These are phyloP conservation scores for Fusarium sp. DNA, from an alignment of 2,329 filamentous ascomycete species.

Conservation along the genomic window DNA sequence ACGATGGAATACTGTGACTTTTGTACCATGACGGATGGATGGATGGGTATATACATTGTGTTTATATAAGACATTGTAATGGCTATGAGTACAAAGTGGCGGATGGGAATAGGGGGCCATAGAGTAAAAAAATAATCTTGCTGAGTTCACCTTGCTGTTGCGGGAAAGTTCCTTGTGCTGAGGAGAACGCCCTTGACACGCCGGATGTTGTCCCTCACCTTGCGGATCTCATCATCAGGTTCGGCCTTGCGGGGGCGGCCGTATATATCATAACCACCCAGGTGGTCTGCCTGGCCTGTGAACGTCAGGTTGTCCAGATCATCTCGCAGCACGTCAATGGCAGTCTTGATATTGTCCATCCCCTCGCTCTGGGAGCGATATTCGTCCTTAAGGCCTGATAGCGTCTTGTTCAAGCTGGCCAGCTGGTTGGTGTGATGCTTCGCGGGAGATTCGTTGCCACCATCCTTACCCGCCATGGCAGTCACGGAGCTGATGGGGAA, in stretches of 20 bases:
- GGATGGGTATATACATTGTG: conserved; percentile 29
- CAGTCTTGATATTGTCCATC: conserved; percentile 66
- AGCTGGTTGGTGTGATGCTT: conserved; percentile 62
- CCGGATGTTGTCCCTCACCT: conserved; percentile 81
- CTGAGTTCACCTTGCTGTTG: conserved; percentile 52
- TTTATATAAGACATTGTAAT: conserved; percentile 16
- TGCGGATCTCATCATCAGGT: conserved; percentile 80
- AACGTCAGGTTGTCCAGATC: conserved; percentile 77
- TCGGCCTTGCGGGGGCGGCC: conserved; percentile 64
- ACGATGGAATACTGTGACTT: background rate
- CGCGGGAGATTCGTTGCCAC: conserved; percentile 46
- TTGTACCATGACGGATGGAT: conserved; percentile 22
- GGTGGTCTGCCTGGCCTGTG: conserved; percentile 55
- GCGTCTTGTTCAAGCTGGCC: conserved; percentile 57
- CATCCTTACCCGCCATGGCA: conserved; percentile 20
- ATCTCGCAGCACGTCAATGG: conserved; percentile 73
- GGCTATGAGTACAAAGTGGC: conserved; percentile 15
- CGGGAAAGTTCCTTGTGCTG: conserved; percentile 82
- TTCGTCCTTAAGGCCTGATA: conserved; percentile 62
- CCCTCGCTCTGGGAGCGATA: conserved; percentile 63
- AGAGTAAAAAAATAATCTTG: background rate
- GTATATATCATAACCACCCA: conserved; percentile 60
- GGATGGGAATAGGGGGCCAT: background rate
- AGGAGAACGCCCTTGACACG: conserved; percentile 85
- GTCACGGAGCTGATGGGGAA: conserved; percentile 44